Base-by-base conservation (phyloP, 164 flowering plant species). In the Kalanchoe fedtschenkoi region DNA sequence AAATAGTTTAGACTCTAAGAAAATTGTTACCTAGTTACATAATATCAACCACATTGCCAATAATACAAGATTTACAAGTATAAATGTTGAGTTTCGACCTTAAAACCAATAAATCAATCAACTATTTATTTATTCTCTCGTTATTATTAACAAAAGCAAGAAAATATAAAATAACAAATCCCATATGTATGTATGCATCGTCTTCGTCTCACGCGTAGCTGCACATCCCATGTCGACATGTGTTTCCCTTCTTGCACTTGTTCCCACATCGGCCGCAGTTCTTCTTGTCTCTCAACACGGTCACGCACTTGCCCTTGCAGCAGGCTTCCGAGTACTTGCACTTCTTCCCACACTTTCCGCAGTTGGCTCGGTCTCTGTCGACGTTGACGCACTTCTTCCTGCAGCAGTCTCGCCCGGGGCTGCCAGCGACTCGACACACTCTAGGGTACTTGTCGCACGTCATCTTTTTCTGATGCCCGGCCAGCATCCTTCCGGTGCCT, bases 351-450 rank as follows among this genome's bases (percentile, higher is more conserved):
- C 85, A 81, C 62, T 4, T 57, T 2, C 85, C 83, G 51, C 85
- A 81, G 56, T 81, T 81, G 11, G 30, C 24, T 41, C 47, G 64
- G 57, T 81, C 85, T 8, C 35, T 70, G 15, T 1, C 16, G 44
- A 79, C 72, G 8, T 79, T 71, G 9, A 81, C 81, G 41, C 86
- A 81, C 43, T 62, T 69, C 69, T 76, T 81, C 65, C 70, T 69
- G 74, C 85, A 81, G 64, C 86, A 81, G 54, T 78, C 68, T 2
- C 71, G 77, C 19, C 85, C 80, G 0, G 74, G 65, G 64, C 85
- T 82, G 9, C 86, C 77, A 39, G 67, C 73, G 15, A 17, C 60
- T 0, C 65, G 72, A 42, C 93, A 84, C 1, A 80, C 69, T 61
- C 69, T 69, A 10, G 84, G 84, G 55, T 34, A 47, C 38, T 53